Base-by-base conservation (phyloP, 441 rosid species). In the Pelargonium cotyledonis region DNA sequence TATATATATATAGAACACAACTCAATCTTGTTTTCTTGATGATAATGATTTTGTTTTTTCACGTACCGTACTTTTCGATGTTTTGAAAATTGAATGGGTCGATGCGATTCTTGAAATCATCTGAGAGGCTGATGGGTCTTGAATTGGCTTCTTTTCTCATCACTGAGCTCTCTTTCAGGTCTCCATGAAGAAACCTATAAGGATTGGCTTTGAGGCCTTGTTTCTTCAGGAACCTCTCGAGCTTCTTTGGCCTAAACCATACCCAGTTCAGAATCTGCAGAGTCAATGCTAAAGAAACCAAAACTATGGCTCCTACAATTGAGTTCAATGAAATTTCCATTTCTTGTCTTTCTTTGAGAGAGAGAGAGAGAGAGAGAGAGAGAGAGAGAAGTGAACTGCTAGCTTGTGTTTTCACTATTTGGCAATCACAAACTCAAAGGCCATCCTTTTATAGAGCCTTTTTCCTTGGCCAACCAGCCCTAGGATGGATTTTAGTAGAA, bases 181-280 rank as follows among this genome's bases (percentile, higher is more conserved):
- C 77, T 62, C 80, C 82, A 19, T 70, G 43, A 15, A 72, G 70
- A 66, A 78, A 26, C 15, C 64, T 74, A 68, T 70, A 80, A 10
- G 80, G 63, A 63, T 74, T 78, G 40, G 78, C 73, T 16, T 67
- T 63, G 35, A 81, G 69, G 12, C 77, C 78, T 72, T 72, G 81
- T 53, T 65, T 68, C 70, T 65, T 78, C 35, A 81, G 73, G 55
- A 23, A 63, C 67, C 64, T 76, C 67, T 80, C 81, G 4, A 72
- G 47, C n/a, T 61, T 73, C 72, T 73, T 80, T 60, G 81, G 81
- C 69, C 23, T 81, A 62, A 78, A 4, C 81, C 84, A 81, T 12
- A 70, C 73, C 18, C 72, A 63, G 41, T 72, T 71, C 62, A 81
- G 64, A 0, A 72, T 63, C 44, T 65, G 66, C 75, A 75, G 71